phyloP scores from a whole-genome alignment of 768 basidiomycete genomes.

The Pleurotus pulmonarius region DNA sequence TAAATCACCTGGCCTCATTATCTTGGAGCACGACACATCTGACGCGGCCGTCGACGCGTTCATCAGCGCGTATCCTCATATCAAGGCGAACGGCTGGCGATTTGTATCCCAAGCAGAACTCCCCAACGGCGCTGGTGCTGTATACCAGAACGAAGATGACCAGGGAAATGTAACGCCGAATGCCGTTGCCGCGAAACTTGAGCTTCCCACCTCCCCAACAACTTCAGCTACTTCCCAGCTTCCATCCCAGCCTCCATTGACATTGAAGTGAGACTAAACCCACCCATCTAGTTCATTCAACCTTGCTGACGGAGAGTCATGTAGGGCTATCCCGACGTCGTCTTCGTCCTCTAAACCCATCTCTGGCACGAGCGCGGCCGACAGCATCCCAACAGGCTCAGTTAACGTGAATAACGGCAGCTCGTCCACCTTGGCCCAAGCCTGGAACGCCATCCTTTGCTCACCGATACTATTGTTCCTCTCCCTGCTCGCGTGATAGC shows the following conservation, averaged over 20 bases:
- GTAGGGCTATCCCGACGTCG: background rate
- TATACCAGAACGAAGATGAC: constrained; percentile 43
- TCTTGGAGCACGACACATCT: constrained; percentile 82
- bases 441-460: background rate
- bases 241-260: background rate
- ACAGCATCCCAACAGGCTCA: background rate
- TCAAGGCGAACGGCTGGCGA: constrained; percentile 70
- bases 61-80: constrained; percentile 57
- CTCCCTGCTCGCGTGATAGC: background rate
- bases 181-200: too few relatives aligned
- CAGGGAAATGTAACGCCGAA: background rate
- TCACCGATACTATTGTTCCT: background rate
- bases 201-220: too few relatives aligned
- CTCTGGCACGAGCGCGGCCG: background rate
- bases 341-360: background rate
- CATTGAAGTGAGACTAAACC: background rate
- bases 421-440: background rate
- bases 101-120: constrained; percentile 50
- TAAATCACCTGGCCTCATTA: constrained; percentile 74
- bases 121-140: constrained; percentile 23
- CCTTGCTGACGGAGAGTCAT: background rate
- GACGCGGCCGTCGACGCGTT: constrained; percentile 61
- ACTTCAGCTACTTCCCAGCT: background rate
- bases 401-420: background rate
- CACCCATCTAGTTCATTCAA: background rate